Conservation (phyloP, 805 yeast genomes). For the Ogataea trehalophila region DNA sequence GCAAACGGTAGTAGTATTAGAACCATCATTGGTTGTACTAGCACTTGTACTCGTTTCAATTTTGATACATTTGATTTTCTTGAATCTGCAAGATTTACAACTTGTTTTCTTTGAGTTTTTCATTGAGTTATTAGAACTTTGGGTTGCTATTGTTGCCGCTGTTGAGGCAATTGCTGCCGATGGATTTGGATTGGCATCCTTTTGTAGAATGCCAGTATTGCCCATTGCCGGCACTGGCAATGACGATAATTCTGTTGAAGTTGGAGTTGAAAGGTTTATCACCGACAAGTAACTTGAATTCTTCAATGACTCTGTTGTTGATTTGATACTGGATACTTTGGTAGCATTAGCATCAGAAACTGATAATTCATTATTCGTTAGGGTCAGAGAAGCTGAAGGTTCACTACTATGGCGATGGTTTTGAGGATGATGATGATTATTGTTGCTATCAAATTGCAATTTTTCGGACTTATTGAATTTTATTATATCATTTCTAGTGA, state of each 20-base stretch:
- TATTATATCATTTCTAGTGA: slow-evolving; percentile 56
- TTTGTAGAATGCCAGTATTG: too few species aligned
- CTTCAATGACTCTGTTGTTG: too few species aligned
- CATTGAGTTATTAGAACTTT: too few species aligned
- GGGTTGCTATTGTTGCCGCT: too few species aligned
- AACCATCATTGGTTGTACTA: slow-evolving; percentile 1
- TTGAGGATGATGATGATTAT: too few species aligned
- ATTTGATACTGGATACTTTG: slow-evolving; percentile 15
- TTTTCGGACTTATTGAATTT: slow-evolving; percentile 32
- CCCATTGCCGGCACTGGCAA: too few species aligned
- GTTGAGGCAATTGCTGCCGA: too few species aligned
- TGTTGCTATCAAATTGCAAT: slow-evolving; percentile 3
- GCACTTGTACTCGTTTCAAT: slow-evolving; percentile 8
- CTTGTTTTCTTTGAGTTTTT: slow-evolving; percentile 23
- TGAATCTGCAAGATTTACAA: slow-evolving; percentile 30
- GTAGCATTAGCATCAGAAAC: slow-evolving; percentile 6
- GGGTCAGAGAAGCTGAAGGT: slow-evolving; percentile 1
- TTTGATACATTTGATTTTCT: slow-evolving; percentile 32
- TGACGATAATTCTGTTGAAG: too few species aligned
- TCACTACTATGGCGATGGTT: too few species aligned
- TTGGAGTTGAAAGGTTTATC: too few species aligned
- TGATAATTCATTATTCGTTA: neutral
- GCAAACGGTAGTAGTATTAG: slow-evolving; percentile 15
- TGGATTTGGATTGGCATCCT: too few species aligned
- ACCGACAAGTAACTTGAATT: too few species aligned